These are phyloP conservation scores for Mimosa bimucronata DNA, from an alignment of 306 rosid species.

Conservation along the genomic window DNA sequence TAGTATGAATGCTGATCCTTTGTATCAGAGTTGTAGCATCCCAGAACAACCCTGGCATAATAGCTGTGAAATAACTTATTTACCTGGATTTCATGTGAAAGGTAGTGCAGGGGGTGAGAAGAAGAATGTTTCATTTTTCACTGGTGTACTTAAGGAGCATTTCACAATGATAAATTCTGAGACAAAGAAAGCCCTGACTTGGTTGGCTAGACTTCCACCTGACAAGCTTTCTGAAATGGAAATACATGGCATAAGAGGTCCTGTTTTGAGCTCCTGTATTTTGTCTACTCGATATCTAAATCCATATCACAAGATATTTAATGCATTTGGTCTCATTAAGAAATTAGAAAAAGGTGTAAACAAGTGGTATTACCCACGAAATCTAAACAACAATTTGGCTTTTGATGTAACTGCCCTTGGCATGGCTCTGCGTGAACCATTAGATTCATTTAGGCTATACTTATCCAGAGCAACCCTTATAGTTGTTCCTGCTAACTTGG, in stretches of 20 bases:
- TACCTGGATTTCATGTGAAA: slow-evolving; percentile 79
- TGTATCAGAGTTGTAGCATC: slow-evolving; percentile 69
- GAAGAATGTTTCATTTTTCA: slow-evolving; percentile 77
- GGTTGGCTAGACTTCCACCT: slow-evolving; percentile 72
- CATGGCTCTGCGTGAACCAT: slow-evolving; percentile 71
- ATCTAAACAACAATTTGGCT: slow-evolving; percentile 69
- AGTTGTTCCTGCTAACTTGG: slow-evolving; percentile 91
- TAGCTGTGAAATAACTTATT: slow-evolving; percentile 56
- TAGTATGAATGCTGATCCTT: slow-evolving; percentile 82
- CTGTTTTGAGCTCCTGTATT: slow-evolving; percentile 50
- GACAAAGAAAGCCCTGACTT: slow-evolving; percentile 75
- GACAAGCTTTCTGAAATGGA: slow-evolving; percentile 78
- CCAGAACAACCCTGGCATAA: slow-evolving; percentile 70
- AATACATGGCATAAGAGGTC: slow-evolving; percentile 75
- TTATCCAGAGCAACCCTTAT: slow-evolving; percentile 90
- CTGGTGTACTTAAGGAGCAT: slow-evolving; percentile 82
- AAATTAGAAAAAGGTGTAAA: slow-evolving; percentile 66
- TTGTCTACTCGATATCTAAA: slow-evolving; percentile 45
- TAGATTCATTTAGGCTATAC: slow-evolving; percentile 79
- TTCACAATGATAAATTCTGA: slow-evolving; percentile 58
- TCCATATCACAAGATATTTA: slow-evolving; percentile 68
- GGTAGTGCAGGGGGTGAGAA: slow-evolving; percentile 73
- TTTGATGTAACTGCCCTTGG: slow-evolving; percentile 89
- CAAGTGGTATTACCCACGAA: slow-evolving; percentile 78
- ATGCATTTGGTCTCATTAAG: slow-evolving; percentile 83